A percentile compares a stretch with the other conserved stretches of the same genome.
These are phyloP conservation scores for Capsaspora owczarzaki DNA, from an alignment of 78 protist species.

Conservation along the genomic window DNA sequence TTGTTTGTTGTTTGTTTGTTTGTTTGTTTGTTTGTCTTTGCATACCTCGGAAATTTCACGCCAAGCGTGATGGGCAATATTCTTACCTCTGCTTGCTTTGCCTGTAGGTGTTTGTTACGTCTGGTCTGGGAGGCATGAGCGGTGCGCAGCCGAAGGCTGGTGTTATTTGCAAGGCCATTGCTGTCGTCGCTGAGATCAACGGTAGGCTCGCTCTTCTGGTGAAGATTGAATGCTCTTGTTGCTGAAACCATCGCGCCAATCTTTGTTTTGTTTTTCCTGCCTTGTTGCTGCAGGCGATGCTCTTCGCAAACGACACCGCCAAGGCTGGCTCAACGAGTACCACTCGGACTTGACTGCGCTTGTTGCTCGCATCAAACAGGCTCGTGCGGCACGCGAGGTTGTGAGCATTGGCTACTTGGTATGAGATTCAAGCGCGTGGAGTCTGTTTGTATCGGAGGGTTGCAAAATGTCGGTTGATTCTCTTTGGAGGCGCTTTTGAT, in stretches of 20 bases:
- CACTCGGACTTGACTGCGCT: background rate
- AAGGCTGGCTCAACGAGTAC: background rate
- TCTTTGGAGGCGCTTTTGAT: background rate
- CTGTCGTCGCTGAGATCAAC: background rate
- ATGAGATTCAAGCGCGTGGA: too few species aligned
- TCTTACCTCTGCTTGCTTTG: background rate
- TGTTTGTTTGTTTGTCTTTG: background rate
- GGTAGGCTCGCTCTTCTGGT: background rate
- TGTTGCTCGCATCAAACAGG: background rate
- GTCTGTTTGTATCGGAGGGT: too few species aligned
- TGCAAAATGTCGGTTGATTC: background rate
- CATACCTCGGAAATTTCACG: too few species aligned
- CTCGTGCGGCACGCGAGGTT: background rate
- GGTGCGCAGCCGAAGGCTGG: conserved; percentile 4
- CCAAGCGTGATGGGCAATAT: too few species aligned
- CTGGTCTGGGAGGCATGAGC: background rate
- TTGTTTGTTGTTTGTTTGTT: background rate
- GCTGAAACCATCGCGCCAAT: too few species aligned
- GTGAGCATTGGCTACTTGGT: background rate
- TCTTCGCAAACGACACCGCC: background rate
- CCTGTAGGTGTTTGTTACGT: background rate
- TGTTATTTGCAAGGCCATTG: background rate
- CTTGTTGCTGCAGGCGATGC: background rate
- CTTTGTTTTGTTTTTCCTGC: too few species aligned
- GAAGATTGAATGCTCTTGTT: too few species aligned